phyloP scores from a whole-genome alignment of 805 yeast genomes.

The Huiozyma naganishii region DNA sequence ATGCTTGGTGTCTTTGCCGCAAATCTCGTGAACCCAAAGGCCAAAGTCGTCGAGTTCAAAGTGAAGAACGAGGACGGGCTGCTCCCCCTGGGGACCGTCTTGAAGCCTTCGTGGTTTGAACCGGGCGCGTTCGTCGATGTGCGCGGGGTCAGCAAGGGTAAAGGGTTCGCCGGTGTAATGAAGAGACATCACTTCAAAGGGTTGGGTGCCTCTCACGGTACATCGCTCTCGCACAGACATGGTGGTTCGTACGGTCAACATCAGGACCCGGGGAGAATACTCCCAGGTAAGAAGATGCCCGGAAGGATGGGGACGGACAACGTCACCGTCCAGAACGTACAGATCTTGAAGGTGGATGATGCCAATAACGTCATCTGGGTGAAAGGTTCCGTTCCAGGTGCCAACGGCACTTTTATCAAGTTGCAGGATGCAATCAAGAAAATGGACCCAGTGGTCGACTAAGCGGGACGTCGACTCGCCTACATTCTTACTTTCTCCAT shows the following conservation, averaged over 20 bases:
- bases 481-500: neutral
- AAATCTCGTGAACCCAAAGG: conserved; percentile 79
- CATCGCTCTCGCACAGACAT: conserved; percentile 81
- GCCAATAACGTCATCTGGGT: conserved; percentile 72
- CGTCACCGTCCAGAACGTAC: conserved; percentile 64
- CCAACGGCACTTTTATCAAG: conserved; percentile 62
- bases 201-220: conserved; percentile 91
- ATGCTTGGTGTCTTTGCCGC: conserved; percentile 67
- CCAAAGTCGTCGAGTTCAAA: conserved; percentile 64
- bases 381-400: conserved; percentile 88
- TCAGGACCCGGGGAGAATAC: conserved; percentile 90
- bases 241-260: conserved; percentile 97
- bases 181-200: conserved; percentile 87
- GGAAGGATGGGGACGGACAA: conserved; percentile 85
- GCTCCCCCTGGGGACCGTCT: conserved; percentile 64
- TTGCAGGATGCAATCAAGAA: conserved; percentile 69
- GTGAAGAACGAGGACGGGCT: conserved; percentile 56
- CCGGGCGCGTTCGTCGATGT: conserved; percentile 79
- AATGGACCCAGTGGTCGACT: conserved; percentile 1
- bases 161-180: conserved; percentile 98
- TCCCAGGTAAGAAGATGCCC: conserved; percentile 97
- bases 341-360: conserved; percentile 70
- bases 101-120: conserved; percentile 75
- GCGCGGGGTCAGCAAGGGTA: conserved; percentile 75
- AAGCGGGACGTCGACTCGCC: neutral